These are phyloP conservation scores for Ophiostoma angusticollis DNA, from an alignment of 2,329 filamentous ascomycete species.

Conservation along the genomic window DNA sequence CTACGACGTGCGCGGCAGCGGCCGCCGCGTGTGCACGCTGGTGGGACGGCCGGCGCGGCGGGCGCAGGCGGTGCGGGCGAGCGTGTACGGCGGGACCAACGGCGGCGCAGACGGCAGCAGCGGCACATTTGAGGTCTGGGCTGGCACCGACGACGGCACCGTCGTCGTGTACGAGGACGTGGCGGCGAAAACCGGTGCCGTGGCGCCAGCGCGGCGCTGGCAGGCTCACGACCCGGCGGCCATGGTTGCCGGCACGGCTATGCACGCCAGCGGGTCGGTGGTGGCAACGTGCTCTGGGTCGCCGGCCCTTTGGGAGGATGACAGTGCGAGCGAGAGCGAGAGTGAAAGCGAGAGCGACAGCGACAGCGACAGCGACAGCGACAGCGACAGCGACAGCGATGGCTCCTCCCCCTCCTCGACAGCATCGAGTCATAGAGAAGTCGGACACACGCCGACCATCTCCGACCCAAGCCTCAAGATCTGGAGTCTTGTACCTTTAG, in stretches of 20 bases:
- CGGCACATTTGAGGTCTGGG: slow-evolving; percentile 48
- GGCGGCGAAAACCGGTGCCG: too few relatives aligned
- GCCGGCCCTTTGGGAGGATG: slow-evolving; percentile 20
- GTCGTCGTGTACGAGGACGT: slow-evolving; percentile 52
- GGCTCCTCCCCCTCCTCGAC: too few relatives aligned
- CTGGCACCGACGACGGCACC: slow-evolving; percentile 39
- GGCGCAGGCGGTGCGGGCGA: slow-evolving; percentile 43
- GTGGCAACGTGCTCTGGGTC: slow-evolving; percentile 43
- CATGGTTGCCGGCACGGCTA: slow-evolving; percentile 31
- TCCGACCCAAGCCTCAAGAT: slow-evolving; percentile 9
- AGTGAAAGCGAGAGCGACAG: slow-evolving; percentile 8
- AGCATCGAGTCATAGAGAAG: too few relatives aligned
- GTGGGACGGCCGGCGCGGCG: slow-evolving; percentile 35
- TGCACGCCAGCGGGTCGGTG: slow-evolving; percentile 44
- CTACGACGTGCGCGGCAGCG: slow-evolving; percentile 49
- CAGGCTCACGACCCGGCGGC: slow-evolving; percentile 32
- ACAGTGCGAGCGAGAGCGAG: slow-evolving; percentile 6
- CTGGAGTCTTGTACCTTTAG: slow-evolving; percentile 7
- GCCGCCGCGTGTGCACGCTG: slow-evolving; percentile 42
- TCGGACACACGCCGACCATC: background rate
- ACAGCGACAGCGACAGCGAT: slow-evolving; percentile 18
- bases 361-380: background rate
- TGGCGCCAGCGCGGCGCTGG: slow-evolving; percentile 37
- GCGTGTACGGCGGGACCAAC: slow-evolving; percentile 38
- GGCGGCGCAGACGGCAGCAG: slow-evolving; percentile 8